Evolutionary conservation across 1,139 yeast species (phyloP), one percentile per base, ranked within the genome.

Genomic region (Sugiyamaella grinbergsii): DNA sequence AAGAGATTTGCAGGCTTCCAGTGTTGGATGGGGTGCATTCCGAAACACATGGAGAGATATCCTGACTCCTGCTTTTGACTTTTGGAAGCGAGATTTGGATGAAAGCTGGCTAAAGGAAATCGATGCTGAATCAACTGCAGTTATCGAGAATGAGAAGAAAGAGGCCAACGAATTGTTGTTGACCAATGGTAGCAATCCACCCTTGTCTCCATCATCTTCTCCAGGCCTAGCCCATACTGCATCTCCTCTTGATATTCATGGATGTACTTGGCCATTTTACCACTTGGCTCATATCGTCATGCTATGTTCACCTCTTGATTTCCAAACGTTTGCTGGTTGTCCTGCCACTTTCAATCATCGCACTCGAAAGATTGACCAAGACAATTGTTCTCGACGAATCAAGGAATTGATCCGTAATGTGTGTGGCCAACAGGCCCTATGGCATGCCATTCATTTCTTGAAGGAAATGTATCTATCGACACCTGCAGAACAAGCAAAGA

Each of bases 311-410:
- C 89, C 86, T 56, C 82, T 85, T 65, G 95, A 88, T 65, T 79
- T 85, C 51, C 86, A 85, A 49, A 82, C 85, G 6, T 83, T 75
- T 64, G 85, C 91, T 5, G 96, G 96, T 1, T 85, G 90, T 1
- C 93, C 94, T 0, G 81, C 85, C 62, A 78, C 89, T 58, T 84
- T 86, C 82, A 87, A 86, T 64, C 94, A 86, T 24, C 76, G 75
- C 49, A 85, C 89, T 1, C 50, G 93, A 79, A 62, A 76, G 78
- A 58, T 71, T 70, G 54, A 72, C 75, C 29, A 85, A 79, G 22
- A 79, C 74, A 58, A 71, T 72, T 34, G 78, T 81, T 61, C 52
- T 1, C 47, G 50, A 13, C 46, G 44, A 38, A 44, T 58, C 26
- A 42, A 47, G 10, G 57, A 52, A 13, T 39, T 55, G 33, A 54